Evolutionary conservation across 805 yeast genomes (phyloP).

Genomic region (Hanseniaspora valbyensis): DNA sequence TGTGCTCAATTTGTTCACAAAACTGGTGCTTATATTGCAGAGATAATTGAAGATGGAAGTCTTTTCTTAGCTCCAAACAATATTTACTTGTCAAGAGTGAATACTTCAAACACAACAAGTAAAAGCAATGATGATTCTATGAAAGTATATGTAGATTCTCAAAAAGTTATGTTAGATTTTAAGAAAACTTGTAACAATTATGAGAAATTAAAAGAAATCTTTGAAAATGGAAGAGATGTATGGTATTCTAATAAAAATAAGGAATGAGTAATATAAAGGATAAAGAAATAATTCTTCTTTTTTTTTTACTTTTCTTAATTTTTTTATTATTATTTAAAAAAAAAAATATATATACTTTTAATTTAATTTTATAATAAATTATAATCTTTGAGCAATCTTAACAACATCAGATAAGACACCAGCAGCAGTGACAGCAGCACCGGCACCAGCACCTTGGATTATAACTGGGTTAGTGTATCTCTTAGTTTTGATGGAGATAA

Average conservation of each 20-base stretch:
- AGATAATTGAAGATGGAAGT: conserved; percentile 66
- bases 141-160: conserved; percentile 47
- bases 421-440: conserved; percentile 64
- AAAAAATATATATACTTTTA: neutral
- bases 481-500: conserved; percentile 78
- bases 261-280: neutral
- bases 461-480: conserved; percentile 89
- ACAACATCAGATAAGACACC: conserved; percentile 93
- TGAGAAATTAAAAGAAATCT: conserved; percentile 39
- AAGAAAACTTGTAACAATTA: conserved; percentile 49
- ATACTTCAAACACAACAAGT: conserved; percentile 33
- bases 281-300: too few relatives aligned
- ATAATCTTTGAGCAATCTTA: conserved; percentile 78
- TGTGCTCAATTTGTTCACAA: conserved; percentile 82
- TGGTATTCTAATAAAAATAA: conserved; percentile 4
- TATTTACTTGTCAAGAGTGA: conserved; percentile 64
- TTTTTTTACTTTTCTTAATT: too few relatives aligned
- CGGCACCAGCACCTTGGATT: conserved; percentile 96
- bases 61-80: conserved; percentile 80
- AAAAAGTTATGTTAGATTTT: conserved; percentile 60
- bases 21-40: conserved; percentile 84
- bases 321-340: too few relatives aligned
- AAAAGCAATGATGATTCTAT: conserved; percentile 27
- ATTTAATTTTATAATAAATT: conserved; percentile 9
- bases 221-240: conserved; percentile 44